Evolutionary conservation across 2,329 filamentous ascomycete genomes (phyloP), one percentile per base, ranked within the genome.

Genomic region (Aureobasidium zeae): DNA sequence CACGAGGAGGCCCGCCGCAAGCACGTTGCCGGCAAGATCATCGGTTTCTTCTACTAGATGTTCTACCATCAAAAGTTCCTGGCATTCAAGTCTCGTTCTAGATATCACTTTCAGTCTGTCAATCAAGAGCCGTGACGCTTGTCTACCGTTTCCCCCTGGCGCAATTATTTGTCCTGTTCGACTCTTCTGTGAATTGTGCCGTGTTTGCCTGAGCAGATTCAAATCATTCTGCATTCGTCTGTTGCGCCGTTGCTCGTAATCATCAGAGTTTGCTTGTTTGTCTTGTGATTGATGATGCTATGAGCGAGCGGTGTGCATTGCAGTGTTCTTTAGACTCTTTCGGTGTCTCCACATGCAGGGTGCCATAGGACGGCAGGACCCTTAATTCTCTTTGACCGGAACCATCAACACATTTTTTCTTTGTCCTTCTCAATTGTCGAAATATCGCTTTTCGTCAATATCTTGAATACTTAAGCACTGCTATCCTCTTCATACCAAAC

Each of bases 1-100:
- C 91, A 98, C 77, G 91, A 98, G 79, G 91, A 98, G 81, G 91
- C 91, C 59, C 79, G 91, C 67, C 79, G 91, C 71, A 96, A 96
- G 82, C 91, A 98, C 77, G 91, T 96, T 66, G 81, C 89, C 59
- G 91, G 91, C 73, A 98, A 98, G 82, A 86, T 98, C 72, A 86
- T 96, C 61, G 91, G 91, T 63, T 98, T 96, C 83, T 95, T 95
- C 79, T 96, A 95, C 79, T 95, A 61, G 54, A 53, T 24, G 21
- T 20, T 29, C 22, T 13, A 45, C 13, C 37, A 38, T 21, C 30
- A 47, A 47, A 47, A 44, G 37, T 47, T 47, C 38, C 13, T 16
- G 31, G 37, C 45, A 44, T 47, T 29, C 45, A n/a, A n/a, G 38
- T 47, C 30, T 44, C 36, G 31, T 37, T 43, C 38, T 42, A 47